Evolutionary conservation across 768 basidiomycete species (phyloP).

Genomic region (Grammothele lineata): DNA sequence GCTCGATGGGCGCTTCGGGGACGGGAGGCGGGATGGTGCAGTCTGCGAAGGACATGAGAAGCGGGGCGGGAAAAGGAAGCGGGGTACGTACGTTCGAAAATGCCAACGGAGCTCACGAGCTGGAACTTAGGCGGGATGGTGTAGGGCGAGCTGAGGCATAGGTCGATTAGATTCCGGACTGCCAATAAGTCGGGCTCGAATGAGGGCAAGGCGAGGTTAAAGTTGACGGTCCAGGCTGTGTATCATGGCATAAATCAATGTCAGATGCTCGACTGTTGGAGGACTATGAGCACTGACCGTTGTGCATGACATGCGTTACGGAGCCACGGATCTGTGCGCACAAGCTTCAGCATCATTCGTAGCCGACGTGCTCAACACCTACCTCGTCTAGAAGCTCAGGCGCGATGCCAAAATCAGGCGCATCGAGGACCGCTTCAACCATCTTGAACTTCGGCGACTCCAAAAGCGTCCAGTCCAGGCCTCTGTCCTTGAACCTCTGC

Average conservation of each 20-base stretch:
- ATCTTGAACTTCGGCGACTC: slow-evolving; percentile 28
- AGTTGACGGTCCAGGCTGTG: slow-evolving; percentile 38
- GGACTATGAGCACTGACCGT: slow-evolving; percentile 1
- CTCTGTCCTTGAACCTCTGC: slow-evolving; percentile 25
- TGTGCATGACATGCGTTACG: slow-evolving; percentile 11
- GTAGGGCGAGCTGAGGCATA: slow-evolving; percentile 11
- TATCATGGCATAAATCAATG: no score
- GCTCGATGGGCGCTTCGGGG: slow-evolving; percentile 3
- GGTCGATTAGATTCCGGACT: slow-evolving; percentile 16
- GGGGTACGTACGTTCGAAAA: slow-evolving; percentile 14
- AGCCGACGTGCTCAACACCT: neutral
- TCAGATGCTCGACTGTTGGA: neutral
- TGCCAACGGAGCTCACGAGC: slow-evolving; percentile 18
- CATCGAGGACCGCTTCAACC: slow-evolving; percentile 29
- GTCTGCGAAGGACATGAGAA: neutral
- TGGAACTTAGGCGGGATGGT: slow-evolving; percentile 11
- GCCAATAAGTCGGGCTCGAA: slow-evolving; percentile 25
- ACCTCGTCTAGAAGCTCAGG: slow-evolving; percentile 11
- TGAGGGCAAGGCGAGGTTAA: slow-evolving; percentile 29
- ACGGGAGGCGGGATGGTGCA: slow-evolving; percentile 2
- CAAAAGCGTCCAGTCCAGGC: slow-evolving; percentile 27
- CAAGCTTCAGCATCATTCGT: no score
- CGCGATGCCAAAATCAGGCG: slow-evolving; percentile 14
- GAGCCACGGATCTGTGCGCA: slow-evolving; percentile 1
- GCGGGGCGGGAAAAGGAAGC: neutral